Base-by-base conservation (phyloP, 495 filamentous ascomycete genomes). In the Penicillium argentinense region DNA sequence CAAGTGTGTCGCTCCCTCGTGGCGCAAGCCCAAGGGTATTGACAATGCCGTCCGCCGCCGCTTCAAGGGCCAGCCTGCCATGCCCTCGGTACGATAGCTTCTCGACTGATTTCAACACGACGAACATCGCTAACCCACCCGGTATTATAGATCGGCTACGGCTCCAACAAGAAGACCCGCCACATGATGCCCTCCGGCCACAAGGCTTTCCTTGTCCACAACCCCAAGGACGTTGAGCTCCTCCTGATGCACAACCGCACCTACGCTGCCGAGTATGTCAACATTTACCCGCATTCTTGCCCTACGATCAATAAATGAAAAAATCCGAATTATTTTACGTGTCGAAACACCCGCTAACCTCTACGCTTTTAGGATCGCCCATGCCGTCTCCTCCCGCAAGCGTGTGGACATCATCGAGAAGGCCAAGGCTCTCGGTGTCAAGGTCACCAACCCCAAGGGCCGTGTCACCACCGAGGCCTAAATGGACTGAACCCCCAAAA, bases 11-110 rank as follows among this genome's bases (percentile, higher is more conserved):
- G 81, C 79, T 66, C 67, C 85, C 30, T 84, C 77, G 71, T 98
- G 93, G 93, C 87, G 93, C 77, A 98, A 98, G 82, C 93, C 93
- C 42, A 98, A 97, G 84, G 93, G 93, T 85, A 98, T 98, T 75
- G 93, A 98, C 68, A 93, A 91, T 72, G 74, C 84, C 46, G 88
- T 92, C 66, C 83, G 89, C 60, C 82, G 91, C 76, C 84, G 91
- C 56, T 97, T 96, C 80, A 91, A 91, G 83, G 87, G 91, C 62
- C 86, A 85, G 74, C 85, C 87, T 72, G 88, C 85, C 64, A 97
- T 98, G 92, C 93, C 93, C 73, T 95, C 90, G 79, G 92, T 97
- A 88, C 73, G 89, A 82, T 27, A 38, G 7, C 24, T 45, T 26
- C 28, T n/a, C 28, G 25, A n/a, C n/a, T n/a, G n/a, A n/a, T 11